phyloP scores from a whole-genome alignment of 2,329 filamentous ascomycete genomes.

The Verticillium dahliae region DNA sequence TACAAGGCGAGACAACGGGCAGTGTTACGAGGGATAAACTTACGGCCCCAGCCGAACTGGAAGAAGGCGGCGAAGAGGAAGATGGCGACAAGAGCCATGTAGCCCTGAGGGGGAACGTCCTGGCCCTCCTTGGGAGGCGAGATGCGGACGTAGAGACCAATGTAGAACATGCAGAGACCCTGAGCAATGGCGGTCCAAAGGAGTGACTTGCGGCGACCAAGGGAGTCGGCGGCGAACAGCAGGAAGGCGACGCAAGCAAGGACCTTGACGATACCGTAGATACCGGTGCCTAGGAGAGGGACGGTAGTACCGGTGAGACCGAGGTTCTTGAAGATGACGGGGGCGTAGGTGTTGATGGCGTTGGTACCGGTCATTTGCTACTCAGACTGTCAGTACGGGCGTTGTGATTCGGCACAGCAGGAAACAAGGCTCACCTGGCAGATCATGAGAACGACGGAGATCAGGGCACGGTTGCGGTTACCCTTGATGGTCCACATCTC shows the following conservation, averaged over 20 bases:
- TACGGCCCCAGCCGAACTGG: constrained; percentile 52
- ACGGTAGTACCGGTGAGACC: constrained; percentile 37
- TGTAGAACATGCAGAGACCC: constrained; percentile 57
- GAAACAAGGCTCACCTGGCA: constrained; percentile 38
- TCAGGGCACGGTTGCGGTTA: constrained; percentile 51
- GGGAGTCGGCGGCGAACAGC: constrained; percentile 53
- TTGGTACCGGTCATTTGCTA: constrained; percentile 50
- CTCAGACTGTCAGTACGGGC: not conserved
- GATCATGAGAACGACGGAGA: constrained; percentile 50
- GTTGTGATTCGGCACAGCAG: not conserved
- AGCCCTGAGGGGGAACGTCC: constrained; percentile 52
- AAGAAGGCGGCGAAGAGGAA: constrained; percentile 53
- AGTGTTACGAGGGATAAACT: not conserved
- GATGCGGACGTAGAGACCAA: constrained; percentile 58
- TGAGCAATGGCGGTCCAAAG: constrained; percentile 57
- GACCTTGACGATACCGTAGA: constrained; percentile 60
- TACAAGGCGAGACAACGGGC: not conserved
- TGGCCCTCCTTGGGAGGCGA: constrained; percentile 40
- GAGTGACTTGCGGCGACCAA: constrained; percentile 48
- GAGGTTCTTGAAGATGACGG: constrained; percentile 24
- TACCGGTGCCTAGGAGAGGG: constrained; percentile 54
- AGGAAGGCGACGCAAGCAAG: constrained; percentile 51
- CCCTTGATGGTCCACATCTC: constrained; percentile 53
- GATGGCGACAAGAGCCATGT: constrained; percentile 58
- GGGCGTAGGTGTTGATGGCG: constrained; percentile 30